These are phyloP conservation scores for Sporobolomyces pararoseus DNA, from an alignment of 768 basidiomycete genomes.

Conservation along the genomic window DNA sequence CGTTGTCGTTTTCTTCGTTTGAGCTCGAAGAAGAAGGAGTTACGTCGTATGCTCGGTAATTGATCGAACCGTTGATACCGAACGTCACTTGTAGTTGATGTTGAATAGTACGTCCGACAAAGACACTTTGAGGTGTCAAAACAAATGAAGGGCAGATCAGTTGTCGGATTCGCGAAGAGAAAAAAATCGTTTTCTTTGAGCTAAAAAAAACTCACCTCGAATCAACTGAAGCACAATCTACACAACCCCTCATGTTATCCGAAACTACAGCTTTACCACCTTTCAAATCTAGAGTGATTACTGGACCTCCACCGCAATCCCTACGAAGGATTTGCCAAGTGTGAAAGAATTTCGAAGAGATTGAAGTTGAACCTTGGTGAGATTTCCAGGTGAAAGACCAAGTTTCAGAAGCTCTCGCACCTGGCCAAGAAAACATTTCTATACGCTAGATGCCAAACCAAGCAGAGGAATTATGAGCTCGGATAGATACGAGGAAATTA, in stretches of 20 bases:
- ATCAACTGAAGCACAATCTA: slow-evolving; percentile 6
- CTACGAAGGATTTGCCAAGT: slow-evolving; percentile 23
- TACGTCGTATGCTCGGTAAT: slow-evolving; percentile 12
- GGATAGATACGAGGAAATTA: neutral
- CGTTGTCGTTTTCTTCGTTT: neutral
- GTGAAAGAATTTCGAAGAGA: slow-evolving; percentile 20
- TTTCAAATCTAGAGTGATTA: slow-evolving; percentile 22
- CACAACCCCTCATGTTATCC: slow-evolving; percentile 11
- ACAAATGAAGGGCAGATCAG: neutral
- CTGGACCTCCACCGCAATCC: slow-evolving; percentile 19
- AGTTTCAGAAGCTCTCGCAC: neutral
- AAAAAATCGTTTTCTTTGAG: too few relatives aligned
- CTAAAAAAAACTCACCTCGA: neutral
- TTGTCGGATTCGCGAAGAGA: neutral
- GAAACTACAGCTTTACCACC: slow-evolving; percentile 10
- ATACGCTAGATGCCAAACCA: too few relatives aligned
- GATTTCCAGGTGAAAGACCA: slow-evolving; percentile 23
- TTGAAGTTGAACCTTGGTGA: neutral
- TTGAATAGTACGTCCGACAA: slow-evolving; percentile 1
- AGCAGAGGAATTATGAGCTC: neutral
- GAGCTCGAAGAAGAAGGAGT: neutral
- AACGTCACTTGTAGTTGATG: slow-evolving; percentile 14
- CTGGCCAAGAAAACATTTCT: slow-evolving; percentile 28
- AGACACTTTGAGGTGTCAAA: neutral
- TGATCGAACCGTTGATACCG: slow-evolving; percentile 8